Evolutionary conservation across 805 yeast genomes (phyloP).

Genomic region (Kluyveromyces nonfermentans): DNA sequence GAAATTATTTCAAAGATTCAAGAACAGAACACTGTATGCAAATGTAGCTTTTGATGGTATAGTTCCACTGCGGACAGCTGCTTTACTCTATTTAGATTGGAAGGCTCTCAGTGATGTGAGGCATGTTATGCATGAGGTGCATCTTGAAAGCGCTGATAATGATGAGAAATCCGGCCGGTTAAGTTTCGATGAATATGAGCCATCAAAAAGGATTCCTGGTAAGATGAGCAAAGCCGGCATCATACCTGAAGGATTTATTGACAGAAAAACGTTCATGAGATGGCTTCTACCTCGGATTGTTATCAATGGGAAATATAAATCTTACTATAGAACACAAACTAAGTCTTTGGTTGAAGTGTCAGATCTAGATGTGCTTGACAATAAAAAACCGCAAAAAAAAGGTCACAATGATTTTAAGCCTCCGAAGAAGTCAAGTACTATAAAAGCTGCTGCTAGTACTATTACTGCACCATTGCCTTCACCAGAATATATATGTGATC

Average conservation of each 20-base stretch:
- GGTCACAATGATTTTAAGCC: slow-evolving; percentile 30
- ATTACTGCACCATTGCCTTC: slow-evolving; percentile 77
- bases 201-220: neutral
- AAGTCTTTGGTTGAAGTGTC: slow-evolving; percentile 4
- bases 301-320: slow-evolving; percentile 13
- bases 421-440: slow-evolving; percentile 66
- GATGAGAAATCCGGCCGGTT: neutral
- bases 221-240: slow-evolving; percentile 10
- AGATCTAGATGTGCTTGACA: slow-evolving; percentile 5
- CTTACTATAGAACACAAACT: slow-evolving; percentile 22
- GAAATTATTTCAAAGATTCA: slow-evolving; percentile 49
- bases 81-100: slow-evolving; percentile 81
- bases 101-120: slow-evolving; percentile 51
- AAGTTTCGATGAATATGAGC: slow-evolving; percentile 3
- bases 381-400: slow-evolving; percentile 4
- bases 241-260: slow-evolving; percentile 21
- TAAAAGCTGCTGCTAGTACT: slow-evolving; percentile 70
- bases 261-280: slow-evolving; percentile 21
- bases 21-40: slow-evolving; percentile 74
- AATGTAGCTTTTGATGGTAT: slow-evolving; percentile 90
- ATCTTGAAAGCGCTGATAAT: slow-evolving; percentile 3
- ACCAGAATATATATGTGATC: slow-evolving; percentile 55
- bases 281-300: slow-evolving; percentile 20
- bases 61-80: slow-evolving; percentile 87
- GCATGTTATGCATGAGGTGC: slow-evolving; percentile 20